Evolutionary conservation across 2,329 filamentous ascomycete genomes (phyloP).

Genomic region (Xylaria hypoxylon): DNA sequence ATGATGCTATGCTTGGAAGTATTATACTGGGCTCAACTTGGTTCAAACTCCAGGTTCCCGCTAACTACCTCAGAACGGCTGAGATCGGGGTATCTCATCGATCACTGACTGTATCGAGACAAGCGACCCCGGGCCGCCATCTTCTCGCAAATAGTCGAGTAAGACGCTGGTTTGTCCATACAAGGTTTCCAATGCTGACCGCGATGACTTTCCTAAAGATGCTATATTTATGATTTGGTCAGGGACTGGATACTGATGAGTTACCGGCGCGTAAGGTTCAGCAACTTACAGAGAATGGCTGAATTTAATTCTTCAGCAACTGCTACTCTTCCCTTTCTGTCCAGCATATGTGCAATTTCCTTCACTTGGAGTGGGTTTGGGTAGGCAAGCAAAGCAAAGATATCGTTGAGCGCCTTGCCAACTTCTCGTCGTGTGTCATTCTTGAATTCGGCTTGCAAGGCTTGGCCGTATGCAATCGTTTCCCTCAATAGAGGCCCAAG

Average conservation of each 20-base stretch:
- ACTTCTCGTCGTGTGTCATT: slow-evolving; percentile 77
- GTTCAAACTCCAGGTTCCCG: neutral
- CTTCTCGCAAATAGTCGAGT: slow-evolving; percentile 82
- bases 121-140: slow-evolving; percentile 85
- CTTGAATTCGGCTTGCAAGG: slow-evolving; percentile 80
- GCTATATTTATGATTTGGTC: slow-evolving; percentile 62
- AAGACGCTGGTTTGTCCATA: slow-evolving; percentile 89
- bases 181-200: slow-evolving; percentile 84
- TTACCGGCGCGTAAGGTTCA: neutral
- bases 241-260: slow-evolving; percentile 16
- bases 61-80: slow-evolving; percentile 47
- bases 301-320: slow-evolving; percentile 96
- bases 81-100: slow-evolving; percentile 58
- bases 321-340: slow-evolving; percentile 76
- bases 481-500: slow-evolving; percentile 68
- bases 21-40: slow-evolving; percentile 1
- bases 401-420: slow-evolving; percentile 79
- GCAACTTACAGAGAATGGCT: slow-evolving; percentile 82
- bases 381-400: slow-evolving; percentile 91
- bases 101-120: slow-evolving; percentile 70
- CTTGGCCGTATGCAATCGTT: slow-evolving; percentile 82
- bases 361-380: slow-evolving; percentile 79
- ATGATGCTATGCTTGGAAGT: slow-evolving; percentile 6
- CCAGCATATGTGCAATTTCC: slow-evolving; percentile 81
- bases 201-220: slow-evolving; percentile 88